phyloP scores from a whole-genome alignment of 1,139 yeast species.

The Debaryomyces coudertii region DNA sequence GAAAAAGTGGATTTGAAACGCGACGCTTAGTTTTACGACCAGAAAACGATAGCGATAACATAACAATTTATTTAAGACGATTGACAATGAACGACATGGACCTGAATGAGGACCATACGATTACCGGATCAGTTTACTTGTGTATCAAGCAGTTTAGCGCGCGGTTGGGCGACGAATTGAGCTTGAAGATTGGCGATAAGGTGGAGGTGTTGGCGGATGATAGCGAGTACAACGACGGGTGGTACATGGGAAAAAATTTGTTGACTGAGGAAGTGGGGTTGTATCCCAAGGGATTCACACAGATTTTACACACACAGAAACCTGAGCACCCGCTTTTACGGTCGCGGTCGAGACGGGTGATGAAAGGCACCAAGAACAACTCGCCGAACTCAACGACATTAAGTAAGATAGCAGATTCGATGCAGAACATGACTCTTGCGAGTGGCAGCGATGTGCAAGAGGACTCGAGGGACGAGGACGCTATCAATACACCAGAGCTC shows the following conservation, averaged over 20 bases:
- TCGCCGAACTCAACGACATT: conserved; percentile 16
- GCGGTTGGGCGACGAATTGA: conserved; percentile 86
- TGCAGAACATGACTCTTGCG: conserved; percentile 18
- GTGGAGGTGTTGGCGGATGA: conserved; percentile 91
- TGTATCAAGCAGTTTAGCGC: conserved; percentile 88
- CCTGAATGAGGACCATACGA: conserved; percentile 5
- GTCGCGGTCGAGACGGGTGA: conserved; percentile 60
- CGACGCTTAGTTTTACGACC: not conserved
- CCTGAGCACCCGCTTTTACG: conserved; percentile 42
- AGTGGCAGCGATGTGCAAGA: not conserved
- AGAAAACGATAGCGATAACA: not conserved
- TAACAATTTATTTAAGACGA: not conserved
- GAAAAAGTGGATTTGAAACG: not conserved
- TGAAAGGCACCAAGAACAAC: conserved; percentile 22
- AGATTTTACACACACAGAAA: conserved; percentile 33
- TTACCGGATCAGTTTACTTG: conserved; percentile 32
- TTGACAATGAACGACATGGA: conserved; percentile 1
- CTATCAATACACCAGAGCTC: not conserved
- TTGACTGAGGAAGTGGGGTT: conserved; percentile 75
- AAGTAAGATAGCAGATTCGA: conserved; percentile 21
- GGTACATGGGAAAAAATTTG: conserved; percentile 88
- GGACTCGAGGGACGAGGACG: conserved; percentile 5
- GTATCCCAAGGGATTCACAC: conserved; percentile 86
- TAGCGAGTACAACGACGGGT: conserved; percentile 93
- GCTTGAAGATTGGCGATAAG: conserved; percentile 78